Conservation (phyloP, 805 yeast genomes). For the Zygosaccharomyces rouxii region DNA sequence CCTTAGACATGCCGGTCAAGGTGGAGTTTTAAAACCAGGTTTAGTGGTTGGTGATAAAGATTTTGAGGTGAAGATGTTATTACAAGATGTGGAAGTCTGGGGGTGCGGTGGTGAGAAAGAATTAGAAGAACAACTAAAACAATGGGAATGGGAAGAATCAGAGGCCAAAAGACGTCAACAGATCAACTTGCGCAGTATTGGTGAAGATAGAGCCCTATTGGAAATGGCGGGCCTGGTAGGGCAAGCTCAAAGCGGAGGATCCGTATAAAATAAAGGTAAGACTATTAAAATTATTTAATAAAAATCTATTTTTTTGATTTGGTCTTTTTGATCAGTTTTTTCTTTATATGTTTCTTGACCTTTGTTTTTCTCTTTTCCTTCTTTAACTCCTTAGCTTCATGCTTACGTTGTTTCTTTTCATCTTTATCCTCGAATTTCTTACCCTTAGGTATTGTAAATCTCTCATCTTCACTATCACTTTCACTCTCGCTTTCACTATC, state of each 20-base stretch:
- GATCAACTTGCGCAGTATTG: slow-evolving; percentile 58
- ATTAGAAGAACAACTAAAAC: slow-evolving; percentile 65
- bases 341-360: slow-evolving; percentile 78
- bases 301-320: slow-evolving; percentile 35
- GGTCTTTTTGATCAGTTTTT: slow-evolving; percentile 62
- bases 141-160: slow-evolving; percentile 88
- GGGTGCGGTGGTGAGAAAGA: slow-evolving; percentile 83
- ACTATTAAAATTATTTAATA: background rate
- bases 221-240: slow-evolving; percentile 76
- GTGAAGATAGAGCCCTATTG: slow-evolving; percentile 79
- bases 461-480: slow-evolving; percentile 34
- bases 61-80: slow-evolving; percentile 66
- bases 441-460: slow-evolving; percentile 47
- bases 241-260: slow-evolving; percentile 46
- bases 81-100: slow-evolving; percentile 83
- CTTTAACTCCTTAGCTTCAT: slow-evolving; percentile 69
- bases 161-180: slow-evolving; percentile 77
- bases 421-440: slow-evolving; percentile 80
- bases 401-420: slow-evolving; percentile 67
- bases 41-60: slow-evolving; percentile 14
- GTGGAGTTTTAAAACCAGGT: slow-evolving; percentile 46
- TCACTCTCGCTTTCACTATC: slow-evolving; percentile 28
- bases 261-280: slow-evolving; percentile 30
- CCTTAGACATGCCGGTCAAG: slow-evolving; percentile 63
- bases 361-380: slow-evolving; percentile 76